A percentile compares a stretch with the other conserved stretches of the same genome.
These are phyloP conservation scores for Chaetomiaceae sp. DNA, from an alignment of 2,329 filamentous ascomycete species.

Conservation along the genomic window DNA sequence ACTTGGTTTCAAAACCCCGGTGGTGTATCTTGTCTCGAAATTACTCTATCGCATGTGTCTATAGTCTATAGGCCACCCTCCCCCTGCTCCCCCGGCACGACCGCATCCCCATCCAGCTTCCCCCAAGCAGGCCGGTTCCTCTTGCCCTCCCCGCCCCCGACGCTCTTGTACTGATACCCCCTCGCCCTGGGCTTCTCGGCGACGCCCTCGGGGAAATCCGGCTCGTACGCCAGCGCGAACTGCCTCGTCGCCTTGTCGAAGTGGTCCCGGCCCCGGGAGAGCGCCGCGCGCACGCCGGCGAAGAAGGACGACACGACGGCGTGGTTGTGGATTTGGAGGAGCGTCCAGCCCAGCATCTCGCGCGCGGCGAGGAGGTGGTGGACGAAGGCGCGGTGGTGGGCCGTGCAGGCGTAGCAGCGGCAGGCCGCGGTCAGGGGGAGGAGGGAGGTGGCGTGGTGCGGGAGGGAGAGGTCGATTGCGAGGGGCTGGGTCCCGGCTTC, in stretches of 20 bases:
- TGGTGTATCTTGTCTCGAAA: too few species aligned
- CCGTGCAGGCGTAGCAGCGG: slow-evolving; percentile 75
- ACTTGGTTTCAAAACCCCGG: too few species aligned
- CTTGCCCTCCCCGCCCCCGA: slow-evolving; percentile 60
- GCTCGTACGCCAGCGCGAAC: slow-evolving; percentile 58
- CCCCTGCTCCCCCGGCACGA: slow-evolving; percentile 34
- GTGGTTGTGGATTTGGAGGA: slow-evolving; percentile 91
- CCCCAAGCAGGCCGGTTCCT: slow-evolving; percentile 64
- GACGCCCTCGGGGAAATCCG: slow-evolving; percentile 66
- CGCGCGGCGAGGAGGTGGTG: slow-evolving; percentile 84
- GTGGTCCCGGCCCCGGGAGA: slow-evolving; percentile 43
- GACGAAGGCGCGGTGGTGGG: slow-evolving; percentile 81
- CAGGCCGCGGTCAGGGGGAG: slow-evolving; percentile 56
- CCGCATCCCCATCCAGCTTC: slow-evolving; percentile 42
- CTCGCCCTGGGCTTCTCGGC: slow-evolving; percentile 74
- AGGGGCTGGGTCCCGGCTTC: slow-evolving; percentile 43
- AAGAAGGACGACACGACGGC: slow-evolving; percentile 71
- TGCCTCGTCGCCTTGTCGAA: slow-evolving; percentile 53
- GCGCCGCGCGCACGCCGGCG: slow-evolving; percentile 58
- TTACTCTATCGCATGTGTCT: too few species aligned
- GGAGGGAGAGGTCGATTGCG: slow-evolving; percentile 74
- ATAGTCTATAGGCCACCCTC: slow-evolving; percentile 31
- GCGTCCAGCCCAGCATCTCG: slow-evolving; percentile 94
- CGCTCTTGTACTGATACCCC: slow-evolving; percentile 76
- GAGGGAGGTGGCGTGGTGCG: slow-evolving; percentile 57